Evolutionary conservation across 1,284 basidiomycete species (phyloP).

Genomic region (Ganoderma multipileum): DNA sequence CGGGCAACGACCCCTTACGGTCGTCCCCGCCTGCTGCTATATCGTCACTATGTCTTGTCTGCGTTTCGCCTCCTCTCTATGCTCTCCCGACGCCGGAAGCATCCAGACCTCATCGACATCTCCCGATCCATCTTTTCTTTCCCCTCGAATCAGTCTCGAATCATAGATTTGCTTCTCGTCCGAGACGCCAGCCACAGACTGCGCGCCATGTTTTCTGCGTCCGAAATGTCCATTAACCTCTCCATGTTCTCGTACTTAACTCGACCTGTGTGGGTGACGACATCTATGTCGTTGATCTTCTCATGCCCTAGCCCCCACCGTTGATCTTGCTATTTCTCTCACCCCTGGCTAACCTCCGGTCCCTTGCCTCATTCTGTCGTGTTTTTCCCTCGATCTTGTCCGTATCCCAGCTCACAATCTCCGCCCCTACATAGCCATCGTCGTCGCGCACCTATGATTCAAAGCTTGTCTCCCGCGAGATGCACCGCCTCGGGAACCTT

Average conservation of each 20-base stretch:
- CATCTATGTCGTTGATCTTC: background rate
- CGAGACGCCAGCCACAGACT: background rate
- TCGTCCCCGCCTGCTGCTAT: background rate
- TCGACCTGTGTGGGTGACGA: background rate
- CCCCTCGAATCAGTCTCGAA: no score
- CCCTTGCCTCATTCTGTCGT: conserved; percentile 3
- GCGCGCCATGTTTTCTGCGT: background rate
- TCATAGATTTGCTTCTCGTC: no score
- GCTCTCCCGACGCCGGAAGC: background rate
- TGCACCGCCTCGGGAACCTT: conserved; percentile 76
- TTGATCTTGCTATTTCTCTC: background rate
- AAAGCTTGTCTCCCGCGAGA: conserved; percentile 76
- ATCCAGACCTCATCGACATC: background rate
- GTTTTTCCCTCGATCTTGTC: conserved; percentile 11
- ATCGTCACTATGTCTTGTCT: background rate
- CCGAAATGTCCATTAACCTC: background rate
- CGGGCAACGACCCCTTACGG: background rate
- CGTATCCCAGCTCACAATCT: conserved; percentile 6
- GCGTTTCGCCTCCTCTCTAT: background rate
- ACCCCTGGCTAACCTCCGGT: background rate
- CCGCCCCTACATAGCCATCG: conserved; percentile 42
- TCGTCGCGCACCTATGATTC: conserved; percentile 74
- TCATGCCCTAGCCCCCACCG: background rate
- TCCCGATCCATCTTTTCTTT: background rate
- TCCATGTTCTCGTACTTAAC: background rate